Conservation (phyloP, 2,329 filamentous ascomycete genomes). For the Verticillium alfalfae region DNA sequence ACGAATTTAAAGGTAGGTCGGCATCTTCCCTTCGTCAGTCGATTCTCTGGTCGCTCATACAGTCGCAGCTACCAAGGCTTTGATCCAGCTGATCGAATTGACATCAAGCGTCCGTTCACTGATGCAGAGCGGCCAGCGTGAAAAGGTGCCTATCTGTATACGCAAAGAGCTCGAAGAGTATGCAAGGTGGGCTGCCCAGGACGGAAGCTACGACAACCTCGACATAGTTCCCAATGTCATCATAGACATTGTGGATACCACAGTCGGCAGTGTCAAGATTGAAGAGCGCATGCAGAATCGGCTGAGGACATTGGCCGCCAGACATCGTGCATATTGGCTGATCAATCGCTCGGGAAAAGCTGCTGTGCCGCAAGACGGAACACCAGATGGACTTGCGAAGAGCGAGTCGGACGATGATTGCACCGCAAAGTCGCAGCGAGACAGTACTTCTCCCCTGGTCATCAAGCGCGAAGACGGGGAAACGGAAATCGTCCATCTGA, state of each 20-base stretch:
- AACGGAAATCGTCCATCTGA: not conserved
- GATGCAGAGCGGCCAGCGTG: constrained; percentile 26
- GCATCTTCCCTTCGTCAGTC: not conserved
- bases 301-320: constrained; percentile 26
- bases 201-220: constrained; percentile 28
- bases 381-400: not conserved
- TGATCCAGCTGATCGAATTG: constrained; percentile 32
- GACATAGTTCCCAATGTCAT: constrained; percentile 31
- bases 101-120: constrained; percentile 25
- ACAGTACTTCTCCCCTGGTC: not conserved
- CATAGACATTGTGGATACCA: constrained; percentile 27
- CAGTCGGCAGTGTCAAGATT: constrained; percentile 20
- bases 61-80: constrained; percentile 28
- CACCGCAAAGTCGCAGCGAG: not conserved
- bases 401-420: not conserved
- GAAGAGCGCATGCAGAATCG: constrained; percentile 26
- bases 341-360: constrained; percentile 11
- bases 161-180: constrained; percentile 27
- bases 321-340: constrained; percentile 29
- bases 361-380: not conserved
- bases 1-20: constrained; percentile 28
- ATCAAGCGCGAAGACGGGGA: not conserved
- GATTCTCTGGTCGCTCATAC: constrained; percentile 9
- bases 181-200: constrained; percentile 33
- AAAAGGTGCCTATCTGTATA: constrained; percentile 24